Evolutionary conservation across 192 early-diverging fungal genomes (phyloP).

Genomic region (Rhizophagus clarus): DNA sequence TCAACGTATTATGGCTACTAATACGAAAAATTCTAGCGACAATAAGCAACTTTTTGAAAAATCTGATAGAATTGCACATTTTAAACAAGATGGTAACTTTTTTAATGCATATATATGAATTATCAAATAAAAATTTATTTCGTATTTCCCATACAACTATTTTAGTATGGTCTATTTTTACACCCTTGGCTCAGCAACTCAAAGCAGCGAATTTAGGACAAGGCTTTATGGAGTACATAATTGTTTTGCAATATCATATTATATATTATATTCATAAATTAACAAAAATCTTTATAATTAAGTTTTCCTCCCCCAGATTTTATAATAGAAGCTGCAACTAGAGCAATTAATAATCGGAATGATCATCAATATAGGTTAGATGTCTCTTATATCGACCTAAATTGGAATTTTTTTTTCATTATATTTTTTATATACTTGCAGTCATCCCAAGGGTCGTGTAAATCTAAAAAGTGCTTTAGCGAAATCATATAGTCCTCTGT

Average conservation of each 20-base stretch:
- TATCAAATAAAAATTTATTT: background rate
- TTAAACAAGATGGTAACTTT: conserved; percentile 55
- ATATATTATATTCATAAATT: background rate
- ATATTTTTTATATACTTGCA: conserved; percentile 12
- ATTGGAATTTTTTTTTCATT: background rate
- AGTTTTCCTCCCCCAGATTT: conserved; percentile 89
- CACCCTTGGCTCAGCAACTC: conserved; percentile 78
- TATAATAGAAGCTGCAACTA: conserved; percentile 74
- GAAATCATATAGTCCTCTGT: conserved; percentile 69
- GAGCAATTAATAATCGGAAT: conserved; percentile 63
- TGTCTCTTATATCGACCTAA: conserved; percentile 26
- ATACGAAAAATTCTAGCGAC: background rate
- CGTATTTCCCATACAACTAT: background rate
- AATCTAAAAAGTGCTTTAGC: conserved; percentile 71
- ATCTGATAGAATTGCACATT: conserved; percentile 52
- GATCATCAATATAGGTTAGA: conserved; percentile 87
- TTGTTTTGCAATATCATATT: conserved; percentile 3
- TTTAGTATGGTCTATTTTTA: conserved; percentile 84
- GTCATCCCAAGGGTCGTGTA: conserved; percentile 67
- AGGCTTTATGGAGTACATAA: conserved; percentile 71
- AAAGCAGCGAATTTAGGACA: conserved; percentile 94
- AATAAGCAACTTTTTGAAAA: background rate
- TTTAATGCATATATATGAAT: background rate
- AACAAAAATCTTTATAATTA: background rate
- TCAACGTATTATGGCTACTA: background rate